Evolutionary conservation across 192 early-diverging fungal genomes (phyloP).

Genomic region (Geranomyces variabilis): DNA sequence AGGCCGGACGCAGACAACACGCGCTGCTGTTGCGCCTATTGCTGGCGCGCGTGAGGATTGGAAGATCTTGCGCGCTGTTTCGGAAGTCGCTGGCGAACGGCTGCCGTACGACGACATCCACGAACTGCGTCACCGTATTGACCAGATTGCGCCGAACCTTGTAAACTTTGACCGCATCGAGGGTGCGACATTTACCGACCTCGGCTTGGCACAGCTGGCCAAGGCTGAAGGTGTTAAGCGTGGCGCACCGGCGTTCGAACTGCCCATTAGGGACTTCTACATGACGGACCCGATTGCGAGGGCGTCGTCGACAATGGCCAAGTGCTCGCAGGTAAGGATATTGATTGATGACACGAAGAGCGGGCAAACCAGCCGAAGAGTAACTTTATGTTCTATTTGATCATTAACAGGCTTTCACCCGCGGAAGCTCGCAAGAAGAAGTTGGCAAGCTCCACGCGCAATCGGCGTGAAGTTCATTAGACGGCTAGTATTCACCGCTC

Average conservation of each 20-base stretch:
- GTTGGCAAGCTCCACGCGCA: too few relatives aligned
- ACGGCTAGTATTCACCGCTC: too few relatives aligned
- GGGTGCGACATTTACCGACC: conserved; percentile 53
- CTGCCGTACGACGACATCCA: conserved; percentile 89
- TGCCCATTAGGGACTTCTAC: conserved; percentile 87
- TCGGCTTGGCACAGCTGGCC: conserved; percentile 67
- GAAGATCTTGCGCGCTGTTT: conserved; percentile 97
- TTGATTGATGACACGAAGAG: background rate
- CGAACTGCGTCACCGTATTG: conserved; percentile 82
- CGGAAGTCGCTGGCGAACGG: conserved; percentile 79
- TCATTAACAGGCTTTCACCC: conserved; percentile 12
- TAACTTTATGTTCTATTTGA: background rate
- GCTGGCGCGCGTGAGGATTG: conserved; percentile 95
- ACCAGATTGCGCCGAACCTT: conserved; percentile 83
- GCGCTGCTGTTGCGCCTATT: conserved; percentile 88
- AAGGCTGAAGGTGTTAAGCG: conserved; percentile 19
- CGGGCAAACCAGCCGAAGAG: background rate
- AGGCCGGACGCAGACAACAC: conserved; percentile 90
- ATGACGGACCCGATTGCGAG: conserved; percentile 92
- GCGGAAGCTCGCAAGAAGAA: conserved; percentile 3
- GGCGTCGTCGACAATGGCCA: conserved; percentile 95
- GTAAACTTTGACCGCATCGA: conserved; percentile 73
- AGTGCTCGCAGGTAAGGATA: conserved; percentile 68
- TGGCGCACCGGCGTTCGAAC: conserved; percentile 49
- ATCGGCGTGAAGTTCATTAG: too few relatives aligned